A percentile compares a stretch with the other conserved stretches of the same genome.
Evolutionary conservation across 495 filamentous ascomycete species (phyloP).

Genomic region (Amphirosellinia nigrospora): DNA sequence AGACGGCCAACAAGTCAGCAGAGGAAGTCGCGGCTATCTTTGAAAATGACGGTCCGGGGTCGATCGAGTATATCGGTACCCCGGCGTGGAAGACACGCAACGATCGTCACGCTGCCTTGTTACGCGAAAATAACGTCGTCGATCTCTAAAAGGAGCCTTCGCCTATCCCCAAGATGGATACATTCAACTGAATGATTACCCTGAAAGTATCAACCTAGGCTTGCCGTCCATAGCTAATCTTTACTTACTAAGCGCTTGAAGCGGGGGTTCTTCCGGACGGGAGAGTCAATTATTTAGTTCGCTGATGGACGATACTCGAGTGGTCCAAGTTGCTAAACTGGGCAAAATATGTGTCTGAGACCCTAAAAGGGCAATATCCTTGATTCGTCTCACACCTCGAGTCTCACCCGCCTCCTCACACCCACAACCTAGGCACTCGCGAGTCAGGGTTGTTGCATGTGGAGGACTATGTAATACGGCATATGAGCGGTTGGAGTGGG

Average conservation of each 20-base stretch:
- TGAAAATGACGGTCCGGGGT: conserved; percentile 53
- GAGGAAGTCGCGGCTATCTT: conserved; percentile 79
- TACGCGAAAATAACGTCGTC: conserved; percentile 43
- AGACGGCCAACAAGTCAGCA: conserved; percentile 81
- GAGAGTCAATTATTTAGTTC: background rate
- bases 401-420: conserved; percentile 8
- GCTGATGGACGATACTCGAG: background rate
- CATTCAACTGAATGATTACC: conserved; percentile 5
- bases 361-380: background rate
- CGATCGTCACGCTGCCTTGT: conserved; percentile 37
- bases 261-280: background rate
- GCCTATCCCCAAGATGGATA: conserved; percentile 18
- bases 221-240: background rate
- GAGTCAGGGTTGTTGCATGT: conserved; percentile 8
- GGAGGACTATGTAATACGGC: background rate
- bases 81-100: conserved; percentile 72
- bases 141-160: conserved; percentile 43
- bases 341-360: conserved; percentile 2
- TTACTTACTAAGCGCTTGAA: background rate
- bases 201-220: conserved; percentile 3
- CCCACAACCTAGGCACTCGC: background rate
- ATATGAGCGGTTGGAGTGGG: conserved; percentile 21
- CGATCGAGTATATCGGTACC: conserved; percentile 67
- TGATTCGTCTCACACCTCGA: conserved; percentile 6
- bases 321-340: background rate